Evolutionary conservation across 1,284 basidiomycete genomes (phyloP), one percentile per base, ranked within the genome.

Genomic region (Moesziomyces sp.): DNA sequence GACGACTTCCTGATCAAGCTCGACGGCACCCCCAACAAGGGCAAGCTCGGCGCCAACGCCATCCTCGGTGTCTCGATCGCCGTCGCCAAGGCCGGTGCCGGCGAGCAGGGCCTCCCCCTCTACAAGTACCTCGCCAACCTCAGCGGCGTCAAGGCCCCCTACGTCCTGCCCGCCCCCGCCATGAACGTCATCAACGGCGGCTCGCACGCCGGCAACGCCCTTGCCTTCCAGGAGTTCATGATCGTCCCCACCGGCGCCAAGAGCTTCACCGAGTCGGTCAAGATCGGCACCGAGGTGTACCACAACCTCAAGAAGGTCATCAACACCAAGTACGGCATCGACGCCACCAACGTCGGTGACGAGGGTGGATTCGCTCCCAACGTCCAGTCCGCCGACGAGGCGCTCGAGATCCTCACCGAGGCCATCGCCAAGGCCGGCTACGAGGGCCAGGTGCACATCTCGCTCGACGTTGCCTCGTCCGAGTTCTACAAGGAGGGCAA

Each of bases 401-500:
- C 94, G 43, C 93, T 99, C 76, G 96, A 99, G 82, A 90, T 99
- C 83, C 90, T 99, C 74, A 89, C 90, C 54, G 94, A 96, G 86
- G 95, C 96, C 78, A 99, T 99, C 88, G 90, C 92, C 86, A 93
- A 94, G 87, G 95, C 96, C 46, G 97, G 97, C 47, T 99, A 98
- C 87, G 92, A 96, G 85, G 96, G 94, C 85, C 95, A 97, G 88
- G 91, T 99, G 87, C 93, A 97, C 88, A 99, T 99, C 85, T 96
- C 93, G 76, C 93, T 99, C 79, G 97, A 99, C 83, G 97, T 99
- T 73, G 96, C 97, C 68, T 97, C 95, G 21, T 99, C 96, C 85
- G 97, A 99, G 87, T 99, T 99, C 89, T 99, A 94, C 92, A 99
- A 98, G 90, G 94, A 98, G 23, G 96, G 95, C 85, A 98, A 98